Percentiles rank a stretch among this genome's conserved stretches.
Evolutionary conservation across 148 eudicot species (phyloP).

Genomic region (Rhododendron williamsianum): DNA sequence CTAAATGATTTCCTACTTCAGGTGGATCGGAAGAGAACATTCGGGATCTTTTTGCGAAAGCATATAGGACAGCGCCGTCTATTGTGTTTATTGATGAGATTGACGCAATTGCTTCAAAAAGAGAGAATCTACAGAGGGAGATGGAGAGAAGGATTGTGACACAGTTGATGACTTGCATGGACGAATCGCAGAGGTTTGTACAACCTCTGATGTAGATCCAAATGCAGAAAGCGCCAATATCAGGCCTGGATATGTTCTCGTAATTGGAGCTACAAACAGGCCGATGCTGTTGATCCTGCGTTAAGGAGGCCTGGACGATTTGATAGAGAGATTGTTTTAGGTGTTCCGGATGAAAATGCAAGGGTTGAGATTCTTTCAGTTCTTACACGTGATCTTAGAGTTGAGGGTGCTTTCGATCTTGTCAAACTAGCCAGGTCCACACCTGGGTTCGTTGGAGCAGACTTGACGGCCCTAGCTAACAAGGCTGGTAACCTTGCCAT

Average conservation of each 20-base stretch:
- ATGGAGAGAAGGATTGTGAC: slow-evolving; percentile 92
- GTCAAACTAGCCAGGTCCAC: slow-evolving; percentile 71
- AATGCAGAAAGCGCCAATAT: slow-evolving; percentile 26
- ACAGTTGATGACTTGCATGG: slow-evolving; percentile 93
- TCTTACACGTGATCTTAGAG: slow-evolving; percentile 49
- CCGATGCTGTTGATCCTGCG: slow-evolving; percentile 85
- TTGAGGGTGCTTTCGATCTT: slow-evolving; percentile 74
- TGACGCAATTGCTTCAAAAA: slow-evolving; percentile 93
- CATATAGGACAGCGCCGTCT: slow-evolving; percentile 82
- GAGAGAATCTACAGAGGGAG: slow-evolving; percentile 78
- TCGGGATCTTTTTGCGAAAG: slow-evolving; percentile 77
- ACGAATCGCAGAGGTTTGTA: slow-evolving; percentile 53
- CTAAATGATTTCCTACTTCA: slow-evolving; percentile 12
- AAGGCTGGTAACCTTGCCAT: slow-evolving; percentile 87
- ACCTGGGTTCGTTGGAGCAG: slow-evolving; percentile 96
- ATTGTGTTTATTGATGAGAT: slow-evolving; percentile 97
- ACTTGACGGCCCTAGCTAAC: slow-evolving; percentile 59
- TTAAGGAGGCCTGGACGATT: slow-evolving; percentile 88
- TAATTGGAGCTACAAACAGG: slow-evolving; percentile 89
- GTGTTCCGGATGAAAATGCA: slow-evolving; percentile 88
- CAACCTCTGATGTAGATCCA: slow-evolving; percentile 22
- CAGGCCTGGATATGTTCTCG: slow-evolving; percentile 58
- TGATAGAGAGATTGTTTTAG: slow-evolving; percentile 69
- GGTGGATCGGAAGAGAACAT: slow-evolving; percentile 91
- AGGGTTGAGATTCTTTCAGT: slow-evolving; percentile 70